phyloP scores from a whole-genome alignment of 768 basidiomycete genomes.

The Auriscalpium vulgare region DNA sequence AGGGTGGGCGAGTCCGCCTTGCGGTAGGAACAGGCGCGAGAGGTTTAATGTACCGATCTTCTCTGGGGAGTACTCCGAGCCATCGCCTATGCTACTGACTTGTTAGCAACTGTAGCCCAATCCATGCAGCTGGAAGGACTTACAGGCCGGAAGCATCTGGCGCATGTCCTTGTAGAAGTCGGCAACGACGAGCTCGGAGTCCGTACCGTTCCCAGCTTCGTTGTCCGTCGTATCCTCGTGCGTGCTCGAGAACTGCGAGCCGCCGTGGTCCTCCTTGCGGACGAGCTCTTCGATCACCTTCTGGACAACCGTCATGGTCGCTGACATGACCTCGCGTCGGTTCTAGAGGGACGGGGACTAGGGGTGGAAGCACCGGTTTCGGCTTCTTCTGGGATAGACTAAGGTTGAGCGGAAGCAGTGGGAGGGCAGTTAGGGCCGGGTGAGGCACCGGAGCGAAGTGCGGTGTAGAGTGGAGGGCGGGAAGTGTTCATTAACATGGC shows the following conservation, averaged over 20 bases:
- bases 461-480: no score
- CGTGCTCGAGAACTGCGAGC: conserved; percentile 60
- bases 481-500: no score
- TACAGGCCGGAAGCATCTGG: conserved; percentile 57
- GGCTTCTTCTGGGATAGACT: conserved; percentile 38
- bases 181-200: conserved; percentile 40
- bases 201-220: conserved; percentile 45
- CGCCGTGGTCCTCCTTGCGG: conserved; percentile 42
- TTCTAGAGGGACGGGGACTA: neutral
- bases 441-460: neutral
- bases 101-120: no score
- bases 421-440: neutral
- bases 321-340: conserved; percentile 63
- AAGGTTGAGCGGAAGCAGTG: conserved; percentile 22
- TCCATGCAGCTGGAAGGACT: conserved; percentile 21
- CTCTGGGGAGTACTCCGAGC: conserved; percentile 30
- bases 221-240: conserved; percentile 39
- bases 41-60: conserved; percentile 23
- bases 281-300: no score
- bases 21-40: conserved; percentile 31
- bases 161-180: conserved; percentile 61
- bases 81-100: conserved; percentile 29
- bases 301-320: conserved; percentile 86
- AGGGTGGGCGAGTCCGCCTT: no score
- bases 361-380: conserved; percentile 17